Conservation (phyloP, 768 basidiomycete genomes). For the Lyophyllum decastes region DNA sequence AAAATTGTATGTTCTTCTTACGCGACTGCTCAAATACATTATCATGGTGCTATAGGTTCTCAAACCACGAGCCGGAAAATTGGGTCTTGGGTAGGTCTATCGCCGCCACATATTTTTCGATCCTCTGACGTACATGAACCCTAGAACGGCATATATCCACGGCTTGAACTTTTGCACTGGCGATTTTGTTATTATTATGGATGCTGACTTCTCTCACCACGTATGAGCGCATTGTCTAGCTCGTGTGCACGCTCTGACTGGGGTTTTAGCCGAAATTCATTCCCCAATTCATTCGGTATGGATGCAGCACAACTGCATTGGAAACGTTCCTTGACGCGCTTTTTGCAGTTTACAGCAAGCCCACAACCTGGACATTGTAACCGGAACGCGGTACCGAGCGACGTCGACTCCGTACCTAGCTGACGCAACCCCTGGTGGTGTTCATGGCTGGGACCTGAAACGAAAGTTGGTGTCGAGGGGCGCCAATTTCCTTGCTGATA, state of each 20-base stretch:
- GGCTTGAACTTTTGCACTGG: slow-evolving; percentile 88
- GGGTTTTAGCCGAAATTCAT: slow-evolving; percentile 84
- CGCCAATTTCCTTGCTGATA: slow-evolving; percentile 88
- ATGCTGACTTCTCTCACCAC: slow-evolving; percentile 95
- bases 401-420: slow-evolving; percentile 55
- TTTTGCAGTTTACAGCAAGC: slow-evolving; percentile 70
- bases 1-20: slow-evolving; percentile 58
- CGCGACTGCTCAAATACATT: slow-evolving; percentile 5
- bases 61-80: slow-evolving; percentile 86
- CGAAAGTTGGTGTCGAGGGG: slow-evolving; percentile 87
- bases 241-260: background rate
- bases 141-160: slow-evolving; percentile 83
- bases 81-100: slow-evolving; percentile 76
- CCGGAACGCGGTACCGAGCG: slow-evolving; percentile 84
- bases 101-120: background rate
- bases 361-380: slow-evolving; percentile 91
- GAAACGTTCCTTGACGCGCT: background rate
- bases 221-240: slow-evolving; percentile 41
- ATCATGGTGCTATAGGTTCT: slow-evolving; percentile 50
- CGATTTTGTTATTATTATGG: slow-evolving; percentile 96
- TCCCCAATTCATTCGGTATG: slow-evolving; percentile 84
- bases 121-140: slow-evolving; percentile 3
- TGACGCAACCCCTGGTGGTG: slow-evolving; percentile 76
- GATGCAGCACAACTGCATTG: background rate
- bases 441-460: slow-evolving; percentile 91